Evolutionary conservation across 306 rosid species (phyloP).

Genomic region (Luffa aegyptiaca): DNA sequence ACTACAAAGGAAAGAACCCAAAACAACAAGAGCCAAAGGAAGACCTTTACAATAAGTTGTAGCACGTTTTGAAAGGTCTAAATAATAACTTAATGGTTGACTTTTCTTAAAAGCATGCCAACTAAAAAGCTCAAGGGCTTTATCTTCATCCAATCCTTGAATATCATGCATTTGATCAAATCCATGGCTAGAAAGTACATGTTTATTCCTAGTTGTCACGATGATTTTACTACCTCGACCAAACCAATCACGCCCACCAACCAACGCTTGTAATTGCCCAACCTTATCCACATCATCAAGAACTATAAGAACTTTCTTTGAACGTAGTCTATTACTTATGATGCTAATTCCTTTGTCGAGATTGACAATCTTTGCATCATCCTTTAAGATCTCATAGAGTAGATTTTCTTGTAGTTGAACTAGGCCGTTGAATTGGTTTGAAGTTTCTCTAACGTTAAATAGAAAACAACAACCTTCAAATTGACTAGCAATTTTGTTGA

Average conservation of each 20-base stretch:
- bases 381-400: constrained; percentile 1
- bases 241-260: neutral
- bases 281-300: constrained; percentile 5
- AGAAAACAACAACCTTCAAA: constrained; percentile 5
- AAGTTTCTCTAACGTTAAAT: neutral
- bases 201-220: constrained; percentile 13
- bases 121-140: no score
- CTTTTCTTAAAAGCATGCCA: no score
- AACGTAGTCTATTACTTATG: neutral
- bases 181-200: no score
- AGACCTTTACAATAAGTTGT: no score
- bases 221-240: constrained; percentile 17
- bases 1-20: no score
- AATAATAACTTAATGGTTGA: no score
- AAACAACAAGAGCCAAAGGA: no score
- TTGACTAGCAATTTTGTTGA: neutral
- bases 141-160: no score
- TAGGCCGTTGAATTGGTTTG: neutral
- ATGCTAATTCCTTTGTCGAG: neutral
- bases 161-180: no score
- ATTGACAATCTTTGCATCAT: neutral
- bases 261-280: neutral
- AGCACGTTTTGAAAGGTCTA: no score
- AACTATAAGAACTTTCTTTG: constrained; percentile 1
- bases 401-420: neutral